Percentiles rank a stretch among this genome's conserved stretches.
phyloP scores from a whole-genome alignment of 2,329 filamentous ascomycete species.

The Fusarium goolgardi region DNA sequence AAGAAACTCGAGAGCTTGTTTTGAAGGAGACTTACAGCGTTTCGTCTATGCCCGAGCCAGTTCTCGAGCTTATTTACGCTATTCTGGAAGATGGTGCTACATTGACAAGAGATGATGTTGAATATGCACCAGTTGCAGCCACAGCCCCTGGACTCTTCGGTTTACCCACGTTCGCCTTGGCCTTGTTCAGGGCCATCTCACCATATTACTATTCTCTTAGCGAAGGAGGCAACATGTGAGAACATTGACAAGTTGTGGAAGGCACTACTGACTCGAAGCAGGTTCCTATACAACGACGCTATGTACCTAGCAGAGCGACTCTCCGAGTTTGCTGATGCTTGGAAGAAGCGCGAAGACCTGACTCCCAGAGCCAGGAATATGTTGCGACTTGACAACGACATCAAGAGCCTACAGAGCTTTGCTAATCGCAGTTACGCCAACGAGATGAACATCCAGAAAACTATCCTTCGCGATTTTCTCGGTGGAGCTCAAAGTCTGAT shows the following conservation, averaged over 20 bases:
- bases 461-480: constrained; percentile 69
- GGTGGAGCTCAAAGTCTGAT: constrained; percentile 71
- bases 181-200: constrained; percentile 83
- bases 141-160: constrained; percentile 77
- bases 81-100: constrained; percentile 71
- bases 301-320: constrained; percentile 71
- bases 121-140: constrained; percentile 69
- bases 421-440: constrained; percentile 71
- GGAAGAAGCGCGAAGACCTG: constrained; percentile 66
- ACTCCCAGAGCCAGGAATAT: constrained; percentile 62
- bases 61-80: constrained; percentile 73
- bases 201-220: constrained; percentile 77
- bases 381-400: constrained; percentile 69
- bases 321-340: constrained; percentile 59
- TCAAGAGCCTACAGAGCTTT: constrained; percentile 69
- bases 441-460: constrained; percentile 71
- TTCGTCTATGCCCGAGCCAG: constrained; percentile 84
- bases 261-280: constrained; percentile 45
- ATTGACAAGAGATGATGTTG: constrained; percentile 65
- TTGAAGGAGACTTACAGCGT: constrained; percentile 89
- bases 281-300: constrained; percentile 75
- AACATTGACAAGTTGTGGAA: neutral
- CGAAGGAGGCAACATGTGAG: constrained; percentile 72
- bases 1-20: constrained; percentile 72
- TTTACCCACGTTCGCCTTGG: constrained; percentile 77